These are phyloP conservation scores for Zizania palustris DNA, from an alignment of 202 grass and related monocot genomes.

Conservation along the genomic window DNA sequence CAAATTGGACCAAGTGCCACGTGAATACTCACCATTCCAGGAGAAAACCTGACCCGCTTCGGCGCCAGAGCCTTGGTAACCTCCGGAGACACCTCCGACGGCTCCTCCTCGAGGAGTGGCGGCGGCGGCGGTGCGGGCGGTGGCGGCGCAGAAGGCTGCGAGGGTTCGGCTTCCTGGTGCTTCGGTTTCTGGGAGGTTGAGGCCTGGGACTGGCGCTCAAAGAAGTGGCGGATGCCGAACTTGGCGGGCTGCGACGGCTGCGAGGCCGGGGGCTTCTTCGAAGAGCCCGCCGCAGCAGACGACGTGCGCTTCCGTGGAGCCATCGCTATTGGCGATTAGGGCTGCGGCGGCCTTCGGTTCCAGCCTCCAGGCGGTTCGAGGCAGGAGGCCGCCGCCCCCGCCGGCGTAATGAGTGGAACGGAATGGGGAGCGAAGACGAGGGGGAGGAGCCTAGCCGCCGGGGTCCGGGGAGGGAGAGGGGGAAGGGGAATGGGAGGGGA, in stretches of 20 bases:
- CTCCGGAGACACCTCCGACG: constrained; percentile 69
- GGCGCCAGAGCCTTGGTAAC: constrained; percentile 56
- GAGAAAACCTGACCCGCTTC: constrained; percentile 88
- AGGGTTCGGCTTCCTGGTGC: constrained; percentile 39
- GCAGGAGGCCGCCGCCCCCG: not conserved
- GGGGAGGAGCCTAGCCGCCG: no score
- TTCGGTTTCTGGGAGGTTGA: constrained; percentile 40
- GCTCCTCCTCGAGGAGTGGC: constrained; percentile 31
- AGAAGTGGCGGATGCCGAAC: constrained; percentile 93
- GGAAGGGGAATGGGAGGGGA: constrained; percentile 1
- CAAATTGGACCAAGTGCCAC: not conserved
- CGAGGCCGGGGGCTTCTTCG: constrained; percentile 51
- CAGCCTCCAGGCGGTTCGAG: not conserved
- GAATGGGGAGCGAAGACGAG: constrained; percentile 24
- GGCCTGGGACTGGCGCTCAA: constrained; percentile 84
- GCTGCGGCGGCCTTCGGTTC: constrained; percentile 2
- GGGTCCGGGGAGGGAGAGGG: not conserved
- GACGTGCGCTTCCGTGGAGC: constrained; percentile 68
- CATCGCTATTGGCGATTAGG: constrained; percentile 44
- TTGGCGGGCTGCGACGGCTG: constrained; percentile 74
- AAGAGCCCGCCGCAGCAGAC: constrained; percentile 33
- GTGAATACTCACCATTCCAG: constrained; percentile 65
- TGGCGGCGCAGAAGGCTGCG: constrained; percentile 2
- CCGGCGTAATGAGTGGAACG: constrained; percentile 8
- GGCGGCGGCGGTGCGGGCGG: constrained; percentile 16